phyloP scores from a whole-genome alignment of 140 eudicot species.

The Anethum foeniculum region DNA sequence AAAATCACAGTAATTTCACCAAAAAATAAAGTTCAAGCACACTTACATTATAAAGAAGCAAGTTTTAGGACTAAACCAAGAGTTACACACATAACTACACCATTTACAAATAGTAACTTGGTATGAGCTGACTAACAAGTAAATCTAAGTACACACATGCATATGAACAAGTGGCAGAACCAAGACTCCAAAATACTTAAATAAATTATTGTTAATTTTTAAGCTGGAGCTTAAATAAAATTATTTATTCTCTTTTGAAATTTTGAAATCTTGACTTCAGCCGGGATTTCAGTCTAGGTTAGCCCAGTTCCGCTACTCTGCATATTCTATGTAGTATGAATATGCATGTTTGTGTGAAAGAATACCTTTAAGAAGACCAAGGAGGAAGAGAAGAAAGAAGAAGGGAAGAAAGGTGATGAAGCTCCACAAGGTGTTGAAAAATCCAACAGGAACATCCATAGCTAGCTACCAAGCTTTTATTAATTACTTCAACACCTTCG shows the following conservation, averaged over 20 bases:
- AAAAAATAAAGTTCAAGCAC: not conserved
- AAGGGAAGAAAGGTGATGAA: conserved; percentile 68
- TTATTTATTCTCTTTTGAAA: too few relatives aligned
- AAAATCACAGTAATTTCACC: not conserved
- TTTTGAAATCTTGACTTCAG: too few relatives aligned
- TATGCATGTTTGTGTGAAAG: not conserved
- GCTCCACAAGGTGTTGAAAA: conserved; percentile 59
- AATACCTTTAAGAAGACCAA: conserved; percentile 69
- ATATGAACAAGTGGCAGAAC: too few relatives aligned
- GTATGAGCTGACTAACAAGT: not conserved
- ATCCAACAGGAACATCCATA: conserved; percentile 81
- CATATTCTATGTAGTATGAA: not conserved
- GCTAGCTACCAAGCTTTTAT: not conserved
- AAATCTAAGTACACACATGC: not conserved
- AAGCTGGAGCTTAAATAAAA: too few relatives aligned
- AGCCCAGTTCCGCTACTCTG: too few relatives aligned
- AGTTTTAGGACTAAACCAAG: too few relatives aligned
- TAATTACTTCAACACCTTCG: not conserved
- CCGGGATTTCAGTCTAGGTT: too few relatives aligned
- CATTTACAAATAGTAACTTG: not conserved
- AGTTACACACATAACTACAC: not conserved
- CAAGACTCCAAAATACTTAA: too few relatives aligned
- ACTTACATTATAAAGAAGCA: not conserved
- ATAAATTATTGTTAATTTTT: too few relatives aligned
- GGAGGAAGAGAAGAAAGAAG: conserved; percentile 59